Conservation (phyloP, 2,329 filamentous ascomycete species). For the Ascocoryne sarcoides region DNA sequence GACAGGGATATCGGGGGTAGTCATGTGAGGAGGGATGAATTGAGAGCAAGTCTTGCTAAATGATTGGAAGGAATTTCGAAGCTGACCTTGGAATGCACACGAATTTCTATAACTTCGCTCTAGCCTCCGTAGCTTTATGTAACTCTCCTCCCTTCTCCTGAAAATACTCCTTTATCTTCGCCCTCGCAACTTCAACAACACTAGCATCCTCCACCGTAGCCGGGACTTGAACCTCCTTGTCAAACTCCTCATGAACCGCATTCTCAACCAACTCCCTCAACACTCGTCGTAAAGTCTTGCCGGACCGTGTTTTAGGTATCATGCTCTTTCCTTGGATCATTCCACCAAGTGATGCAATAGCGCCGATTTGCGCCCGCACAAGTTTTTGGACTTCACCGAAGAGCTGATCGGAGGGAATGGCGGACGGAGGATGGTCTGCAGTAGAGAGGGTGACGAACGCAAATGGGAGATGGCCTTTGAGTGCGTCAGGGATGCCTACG, state of each 20-base stretch:
- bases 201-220: conserved; percentile 76
- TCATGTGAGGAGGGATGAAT: no score
- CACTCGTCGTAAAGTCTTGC: conserved; percentile 79
- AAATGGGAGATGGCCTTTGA: conserved; percentile 89
- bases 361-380: conserved; percentile 74
- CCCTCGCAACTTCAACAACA: conserved; percentile 66
- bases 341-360: conserved; percentile 77
- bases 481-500: conserved; percentile 71
- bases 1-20: no score
- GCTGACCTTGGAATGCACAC: background rate
- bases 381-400: conserved; percentile 58
- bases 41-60: no score
- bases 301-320: conserved; percentile 87
- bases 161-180: conserved; percentile 70
- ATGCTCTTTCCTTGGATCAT: conserved; percentile 78
- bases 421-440: conserved; percentile 41
- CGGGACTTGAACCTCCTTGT: conserved; percentile 64
- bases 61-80: no score
- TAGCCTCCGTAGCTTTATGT: conserved; percentile 25
- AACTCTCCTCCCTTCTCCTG: conserved; percentile 29
- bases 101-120: conserved; percentile 38
- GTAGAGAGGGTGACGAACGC: conserved; percentile 66
- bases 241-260: conserved; percentile 63
- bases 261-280: conserved; percentile 79
- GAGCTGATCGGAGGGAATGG: conserved; percentile 38